Evolutionary conservation across 2,329 filamentous ascomycete genomes (phyloP).

Genomic region (Colletotrichum truncatum): DNA sequence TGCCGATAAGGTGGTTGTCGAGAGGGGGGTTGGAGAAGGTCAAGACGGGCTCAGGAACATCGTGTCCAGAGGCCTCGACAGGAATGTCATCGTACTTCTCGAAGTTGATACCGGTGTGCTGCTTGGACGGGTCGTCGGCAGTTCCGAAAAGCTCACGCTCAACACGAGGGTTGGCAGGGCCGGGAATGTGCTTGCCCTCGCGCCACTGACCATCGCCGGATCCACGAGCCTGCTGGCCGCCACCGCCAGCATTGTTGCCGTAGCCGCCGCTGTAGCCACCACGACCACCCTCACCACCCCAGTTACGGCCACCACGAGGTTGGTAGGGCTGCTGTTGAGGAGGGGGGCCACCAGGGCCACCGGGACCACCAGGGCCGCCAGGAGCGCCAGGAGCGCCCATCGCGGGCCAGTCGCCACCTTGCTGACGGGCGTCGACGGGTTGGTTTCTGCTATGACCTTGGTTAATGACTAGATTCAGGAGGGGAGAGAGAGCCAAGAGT

Average conservation of each 20-base stretch:
- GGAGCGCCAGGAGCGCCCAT: constrained; percentile 35
- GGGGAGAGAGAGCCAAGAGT: constrained; percentile 35
- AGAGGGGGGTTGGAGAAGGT: constrained; percentile 94
- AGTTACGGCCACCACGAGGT: constrained; percentile 24
- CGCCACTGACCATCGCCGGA: constrained; percentile 97
- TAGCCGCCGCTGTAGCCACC: constrained; percentile 45
- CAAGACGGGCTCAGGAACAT: constrained; percentile 91
- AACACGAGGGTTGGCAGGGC: constrained; percentile 85
- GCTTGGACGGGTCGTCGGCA: constrained; percentile 90
- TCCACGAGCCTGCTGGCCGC: constrained; percentile 71
- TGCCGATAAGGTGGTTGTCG: constrained; percentile 90
- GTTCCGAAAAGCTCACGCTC: constrained; percentile 97
- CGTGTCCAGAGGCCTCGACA: constrained; percentile 92
- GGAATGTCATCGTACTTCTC: constrained; percentile 99
- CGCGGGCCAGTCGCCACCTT: constrained; percentile 32
- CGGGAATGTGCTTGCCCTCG: constrained; percentile 95
- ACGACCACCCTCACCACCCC: constrained; percentile 44
- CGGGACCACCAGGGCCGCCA: constrained; percentile 42
- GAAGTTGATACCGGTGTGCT: constrained; percentile 99
- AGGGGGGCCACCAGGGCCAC: constrained; percentile 35
- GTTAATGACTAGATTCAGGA: neutral
- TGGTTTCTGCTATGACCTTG: constrained; percentile 34
- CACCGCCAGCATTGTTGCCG: constrained; percentile 53
- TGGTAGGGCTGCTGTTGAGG: constrained; percentile 32
- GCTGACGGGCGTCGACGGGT: constrained; percentile 41